phyloP scores from a whole-genome alignment of 805 yeast genomes.

The Wickerhamomyces queroliae region DNA sequence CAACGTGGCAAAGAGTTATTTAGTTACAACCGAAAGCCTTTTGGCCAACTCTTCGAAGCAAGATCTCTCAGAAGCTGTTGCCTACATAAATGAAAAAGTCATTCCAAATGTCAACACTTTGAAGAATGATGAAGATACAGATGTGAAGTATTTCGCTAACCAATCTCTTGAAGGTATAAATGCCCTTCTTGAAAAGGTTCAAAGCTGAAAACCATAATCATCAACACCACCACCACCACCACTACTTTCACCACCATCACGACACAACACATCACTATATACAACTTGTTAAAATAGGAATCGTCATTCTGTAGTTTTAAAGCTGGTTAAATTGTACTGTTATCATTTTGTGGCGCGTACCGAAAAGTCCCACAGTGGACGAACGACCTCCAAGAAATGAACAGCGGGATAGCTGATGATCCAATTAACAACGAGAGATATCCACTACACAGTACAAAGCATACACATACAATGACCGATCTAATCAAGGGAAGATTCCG shows the following conservation, averaged over 20 bases:
- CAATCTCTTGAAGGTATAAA: slow-evolving; percentile 43
- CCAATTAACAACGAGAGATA: not conserved
- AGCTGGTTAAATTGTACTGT: too few species aligned
- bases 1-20: slow-evolving; percentile 85
- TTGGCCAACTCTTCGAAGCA: slow-evolving; percentile 19
- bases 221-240: not conserved
- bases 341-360: not conserved
- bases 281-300: too few species aligned
- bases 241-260: too few species aligned
- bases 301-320: too few species aligned
- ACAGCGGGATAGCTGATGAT: too few species aligned
- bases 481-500: slow-evolving; percentile 22
- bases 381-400: too few species aligned
- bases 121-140: slow-evolving; percentile 71
- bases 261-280: too few species aligned
- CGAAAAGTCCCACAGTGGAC: not conserved
- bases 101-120: slow-evolving; percentile 62
- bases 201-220: not conserved
- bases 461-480: slow-evolving; percentile 6
- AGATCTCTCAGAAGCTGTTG: slow-evolving; percentile 13
- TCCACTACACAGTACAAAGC: not conserved
- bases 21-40: slow-evolving; percentile 52
- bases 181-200: not conserved
- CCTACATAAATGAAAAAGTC: slow-evolving; percentile 45
- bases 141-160: slow-evolving; percentile 81